Evolutionary conservation across 768 basidiomycete species (phyloP).

Genomic region (Tulasnella sp.): DNA sequence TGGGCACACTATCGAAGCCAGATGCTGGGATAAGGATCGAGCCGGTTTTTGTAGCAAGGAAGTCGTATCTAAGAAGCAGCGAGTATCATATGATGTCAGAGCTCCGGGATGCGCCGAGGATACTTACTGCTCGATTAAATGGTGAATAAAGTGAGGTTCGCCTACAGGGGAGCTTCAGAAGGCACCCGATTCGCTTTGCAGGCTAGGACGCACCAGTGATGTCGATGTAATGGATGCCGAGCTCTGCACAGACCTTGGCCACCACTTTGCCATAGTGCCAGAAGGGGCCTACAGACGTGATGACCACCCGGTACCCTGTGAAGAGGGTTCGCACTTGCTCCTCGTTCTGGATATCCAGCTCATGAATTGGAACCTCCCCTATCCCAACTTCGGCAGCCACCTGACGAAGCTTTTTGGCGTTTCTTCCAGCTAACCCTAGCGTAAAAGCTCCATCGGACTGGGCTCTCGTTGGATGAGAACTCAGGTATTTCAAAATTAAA

Average conservation of each 20-base stretch:
- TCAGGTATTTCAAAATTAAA: conserved; percentile 60
- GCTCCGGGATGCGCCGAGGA: not conserved
- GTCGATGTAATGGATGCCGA: conserved; percentile 81
- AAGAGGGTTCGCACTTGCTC: conserved; percentile 52
- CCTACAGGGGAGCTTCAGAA: conserved; percentile 27
- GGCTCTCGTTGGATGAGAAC: conserved; percentile 47
- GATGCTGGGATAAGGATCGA: conserved; percentile 73
- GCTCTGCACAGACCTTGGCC: conserved; percentile 63
- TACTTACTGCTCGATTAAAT: conserved; percentile 53
- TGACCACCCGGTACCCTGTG: conserved; percentile 53
- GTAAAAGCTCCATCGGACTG: conserved; percentile 40
- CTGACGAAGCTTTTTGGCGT: conserved; percentile 46
- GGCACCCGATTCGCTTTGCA: not conserved
- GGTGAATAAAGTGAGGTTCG: conserved; percentile 57
- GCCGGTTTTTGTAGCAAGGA: conserved; percentile 56
- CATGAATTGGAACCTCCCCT: conserved; percentile 41
- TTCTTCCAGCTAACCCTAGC: conserved; percentile 64
- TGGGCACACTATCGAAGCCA: conserved; percentile 71
- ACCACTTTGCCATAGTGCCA: conserved; percentile 65
- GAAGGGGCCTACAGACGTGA: conserved; percentile 72
- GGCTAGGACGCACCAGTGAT: conserved; percentile 39
- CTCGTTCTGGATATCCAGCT: conserved; percentile 52
- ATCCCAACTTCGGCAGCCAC: conserved; percentile 41
- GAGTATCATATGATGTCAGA: not conserved
- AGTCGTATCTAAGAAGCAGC: conserved; percentile 50